Evolutionary conservation across 495 filamentous ascomycete genomes (phyloP).

Genomic region (Cairneyella variabilis): DNA sequence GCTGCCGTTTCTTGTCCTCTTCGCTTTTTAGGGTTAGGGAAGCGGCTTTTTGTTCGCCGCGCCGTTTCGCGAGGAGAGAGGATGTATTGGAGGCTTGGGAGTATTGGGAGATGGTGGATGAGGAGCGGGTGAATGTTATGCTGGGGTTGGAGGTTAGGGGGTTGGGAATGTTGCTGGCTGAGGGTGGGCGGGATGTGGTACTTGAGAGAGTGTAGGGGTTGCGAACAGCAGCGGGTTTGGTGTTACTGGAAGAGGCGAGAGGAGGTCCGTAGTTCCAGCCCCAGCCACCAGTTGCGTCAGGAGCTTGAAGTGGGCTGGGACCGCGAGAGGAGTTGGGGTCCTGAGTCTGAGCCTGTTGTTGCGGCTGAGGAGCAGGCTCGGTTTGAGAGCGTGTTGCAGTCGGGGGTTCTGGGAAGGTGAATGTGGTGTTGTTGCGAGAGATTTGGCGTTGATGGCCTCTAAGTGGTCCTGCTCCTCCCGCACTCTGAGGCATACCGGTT

Average conservation of each 20-base stretch:
- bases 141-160: not conserved
- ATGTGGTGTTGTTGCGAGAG: not conserved
- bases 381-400: not conserved
- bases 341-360: constrained; percentile 1
- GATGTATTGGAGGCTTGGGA: constrained; percentile 25
- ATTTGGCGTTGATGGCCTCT: not conserved
- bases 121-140: constrained; percentile 16
- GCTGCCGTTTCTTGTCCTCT: constrained; percentile 15
- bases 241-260: not conserved
- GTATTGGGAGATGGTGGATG: constrained; percentile 9
- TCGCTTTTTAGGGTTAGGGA: constrained; percentile 32
- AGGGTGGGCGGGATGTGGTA: not conserved
- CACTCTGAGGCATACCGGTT: too few relatives aligned
- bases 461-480: too few relatives aligned
- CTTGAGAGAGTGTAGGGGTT: not conserved
- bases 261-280: not conserved
- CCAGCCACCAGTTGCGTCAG: constrained; percentile 7
- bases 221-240: not conserved
- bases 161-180: not conserved
- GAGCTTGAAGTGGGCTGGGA: not conserved
- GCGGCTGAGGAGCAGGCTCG: not conserved
- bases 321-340: not conserved
- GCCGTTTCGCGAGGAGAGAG: constrained; percentile 44
- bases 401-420: not conserved
- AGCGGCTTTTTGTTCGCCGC: constrained; percentile 42